These are phyloP conservation scores for Sclerotinia spermophila DNA, from an alignment of 2,329 filamentous ascomycete species.

Conservation along the genomic window DNA sequence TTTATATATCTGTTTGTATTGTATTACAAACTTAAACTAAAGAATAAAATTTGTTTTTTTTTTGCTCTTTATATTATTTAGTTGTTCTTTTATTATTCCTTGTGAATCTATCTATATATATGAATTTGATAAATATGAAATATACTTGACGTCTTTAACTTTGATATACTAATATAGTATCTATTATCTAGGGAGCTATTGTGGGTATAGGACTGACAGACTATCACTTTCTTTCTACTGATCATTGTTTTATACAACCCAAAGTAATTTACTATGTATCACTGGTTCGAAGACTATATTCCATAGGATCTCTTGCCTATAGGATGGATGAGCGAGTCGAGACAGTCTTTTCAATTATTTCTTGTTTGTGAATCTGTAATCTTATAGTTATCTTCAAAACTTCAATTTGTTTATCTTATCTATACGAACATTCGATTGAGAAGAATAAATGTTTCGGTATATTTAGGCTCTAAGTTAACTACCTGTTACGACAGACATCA, in stretches of 20 bases:
- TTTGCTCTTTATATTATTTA: background rate
- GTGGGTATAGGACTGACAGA: background rate
- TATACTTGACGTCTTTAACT: background rate
- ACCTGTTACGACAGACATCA: too few species aligned
- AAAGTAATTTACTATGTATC: background rate
- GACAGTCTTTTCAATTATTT: background rate
- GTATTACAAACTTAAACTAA: background rate
- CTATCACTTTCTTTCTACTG: background rate
- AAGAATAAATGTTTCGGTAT: background rate
- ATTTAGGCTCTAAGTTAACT: background rate
- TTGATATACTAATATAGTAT: background rate
- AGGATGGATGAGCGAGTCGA: background rate
- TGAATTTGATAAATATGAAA: background rate
- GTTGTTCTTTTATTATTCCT: background rate
- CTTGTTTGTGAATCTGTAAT: background rate
- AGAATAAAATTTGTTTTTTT: background rate
- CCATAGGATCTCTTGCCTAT: background rate
- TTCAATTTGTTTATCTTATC: background rate
- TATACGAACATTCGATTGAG: background rate
- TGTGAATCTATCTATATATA: background rate
- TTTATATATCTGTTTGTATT: background rate
- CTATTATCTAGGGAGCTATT: background rate
- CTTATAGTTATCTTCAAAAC: background rate
- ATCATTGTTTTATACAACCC: slow-evolving; percentile 2
- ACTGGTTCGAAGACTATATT: background rate